A percentile compares a stretch with the other conserved stretches of the same genome.
Conservation (phyloP, 352 stramenopile genomes). For the Pythium periplocum region DNA sequence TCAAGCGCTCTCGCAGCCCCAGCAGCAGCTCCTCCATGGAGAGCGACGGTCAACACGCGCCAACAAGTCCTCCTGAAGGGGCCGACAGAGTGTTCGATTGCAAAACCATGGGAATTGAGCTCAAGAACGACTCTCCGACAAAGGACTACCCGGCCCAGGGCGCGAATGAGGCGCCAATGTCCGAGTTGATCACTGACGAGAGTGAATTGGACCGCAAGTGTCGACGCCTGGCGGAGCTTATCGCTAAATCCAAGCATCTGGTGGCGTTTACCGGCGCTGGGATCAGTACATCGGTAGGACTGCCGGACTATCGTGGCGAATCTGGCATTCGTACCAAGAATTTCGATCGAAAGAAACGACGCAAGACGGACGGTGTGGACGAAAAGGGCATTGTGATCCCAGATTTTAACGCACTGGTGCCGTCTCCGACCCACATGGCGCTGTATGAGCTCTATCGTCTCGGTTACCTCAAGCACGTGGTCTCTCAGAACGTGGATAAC, state of each 20-base stretch:
- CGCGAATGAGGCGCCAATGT: too few relatives aligned
- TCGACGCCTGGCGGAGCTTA: constrained; percentile 49
- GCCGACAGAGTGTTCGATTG: too few relatives aligned
- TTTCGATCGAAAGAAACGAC: constrained; percentile 20
- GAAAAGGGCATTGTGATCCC: constrained; percentile 24
- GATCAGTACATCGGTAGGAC: constrained; percentile 71
- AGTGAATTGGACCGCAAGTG: constrained; percentile 49
- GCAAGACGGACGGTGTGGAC: constrained; percentile 1
- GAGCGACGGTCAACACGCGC: too few relatives aligned
- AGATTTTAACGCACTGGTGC: constrained; percentile 63
- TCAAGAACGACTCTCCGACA: too few relatives aligned
- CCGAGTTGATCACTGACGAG: background rate
- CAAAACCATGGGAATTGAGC: too few relatives aligned
- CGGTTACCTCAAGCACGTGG: constrained; percentile 68
- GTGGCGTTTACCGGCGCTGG: constrained; percentile 79
- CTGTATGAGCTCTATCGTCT: constrained; percentile 69
- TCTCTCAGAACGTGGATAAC: constrained; percentile 85
- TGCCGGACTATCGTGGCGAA: constrained; percentile 81
- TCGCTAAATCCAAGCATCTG: constrained; percentile 54
- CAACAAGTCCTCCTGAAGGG: too few relatives aligned
- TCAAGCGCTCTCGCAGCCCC: constrained; percentile 34
- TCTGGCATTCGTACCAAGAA: constrained; percentile 71
- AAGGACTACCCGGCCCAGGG: too few relatives aligned
- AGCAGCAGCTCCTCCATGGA: constrained; percentile 1
- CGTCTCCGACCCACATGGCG: constrained; percentile 78